Base-by-base conservation (phyloP, 1,284 basidiomycete species). In the Sporisorium graminicola region DNA sequence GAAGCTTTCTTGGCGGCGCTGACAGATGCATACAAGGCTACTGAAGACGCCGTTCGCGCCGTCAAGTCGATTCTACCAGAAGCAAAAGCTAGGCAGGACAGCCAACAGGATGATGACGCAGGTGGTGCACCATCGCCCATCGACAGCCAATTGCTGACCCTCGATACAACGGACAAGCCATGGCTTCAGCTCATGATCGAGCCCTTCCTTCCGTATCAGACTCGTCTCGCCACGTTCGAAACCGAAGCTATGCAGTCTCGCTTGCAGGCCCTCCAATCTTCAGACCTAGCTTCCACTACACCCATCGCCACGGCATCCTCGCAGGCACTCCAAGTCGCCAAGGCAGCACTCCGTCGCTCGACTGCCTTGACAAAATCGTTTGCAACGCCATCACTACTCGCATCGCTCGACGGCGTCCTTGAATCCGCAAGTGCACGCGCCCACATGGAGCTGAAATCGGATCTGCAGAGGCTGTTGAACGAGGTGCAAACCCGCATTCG, bases 161-260 rank as follows among this genome's bases (percentile, higher is more conserved):
- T 63, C 26, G 31, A 59, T 9, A 55, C 59, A 16, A 61, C 50
- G 13, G 60, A 72, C 42, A 62, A 57, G 59, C 46, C 62, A 31
- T 72, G 69, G 69, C 52, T 66, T 16, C 65, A 65, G 49, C 63
- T 62, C 52, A 49, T 77, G 26, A 40, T 77, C 47, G 58, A 60
- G 53, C 59, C 74, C 0, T 77, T 77, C 49, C 35, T 73, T 3
- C 65, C 62, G 5, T 77, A 73, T 24, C 74, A 77, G 50, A 69
- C 63, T 1, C 62, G 65, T 9, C 63, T 77, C 22, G 52, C 70
- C 7, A 62, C 58, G 0, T 68, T 77, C 20, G 74, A 77, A 22
- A 70, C 65, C 10, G 63, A 70, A 26, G 74, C 74, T 7, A 73
- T 77, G 74, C 62, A 66, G 12, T 46, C 54, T 40, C 68, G 68